These are phyloP conservation scores for Hypoxylon sp. DNA, from an alignment of 2,329 filamentous ascomycete genomes.

Conservation along the genomic window DNA sequence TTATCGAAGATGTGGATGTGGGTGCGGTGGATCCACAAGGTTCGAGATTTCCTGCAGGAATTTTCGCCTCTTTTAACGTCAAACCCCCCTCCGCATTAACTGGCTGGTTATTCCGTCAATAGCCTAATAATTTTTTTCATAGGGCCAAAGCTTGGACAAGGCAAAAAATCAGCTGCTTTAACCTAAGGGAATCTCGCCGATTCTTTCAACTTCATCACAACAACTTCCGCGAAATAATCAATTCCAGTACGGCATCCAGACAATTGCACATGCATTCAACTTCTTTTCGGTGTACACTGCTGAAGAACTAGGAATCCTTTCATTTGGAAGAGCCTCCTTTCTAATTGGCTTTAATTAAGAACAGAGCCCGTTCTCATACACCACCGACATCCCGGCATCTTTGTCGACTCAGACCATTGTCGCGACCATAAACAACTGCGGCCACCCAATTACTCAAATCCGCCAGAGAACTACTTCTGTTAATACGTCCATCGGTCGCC, in stretches of 20 bases:
- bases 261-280: conserved; percentile 12
- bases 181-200: conserved; percentile 10
- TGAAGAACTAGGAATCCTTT: conserved; percentile 1
- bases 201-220: conserved; percentile 32
- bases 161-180: conserved; percentile 28
- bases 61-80: conserved; percentile 37
- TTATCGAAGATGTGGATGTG: conserved; percentile 10
- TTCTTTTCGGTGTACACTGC: conserved; percentile 6
- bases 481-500: conserved; percentile 12
- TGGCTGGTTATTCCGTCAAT: conserved; percentile 35
- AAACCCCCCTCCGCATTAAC: conserved; percentile 34
- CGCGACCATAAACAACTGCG: conserved; percentile 22
- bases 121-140: conserved; percentile 36
- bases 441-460: neutral
- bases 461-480: conserved; percentile 1
- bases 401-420: conserved; percentile 26
- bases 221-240: conserved; percentile 23
- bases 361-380: conserved; percentile 13
- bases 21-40: conserved; percentile 23
- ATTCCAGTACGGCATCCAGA: conserved; percentile 6
- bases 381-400: conserved; percentile 7
- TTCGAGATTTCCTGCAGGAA: conserved; percentile 41
- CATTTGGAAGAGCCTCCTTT: neutral
- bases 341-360: neutral
- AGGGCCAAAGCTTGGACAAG: conserved; percentile 28